Evolutionary conservation across 2,329 filamentous ascomycete species (phyloP).

Genomic region (Fusarium odoratissimum): DNA sequence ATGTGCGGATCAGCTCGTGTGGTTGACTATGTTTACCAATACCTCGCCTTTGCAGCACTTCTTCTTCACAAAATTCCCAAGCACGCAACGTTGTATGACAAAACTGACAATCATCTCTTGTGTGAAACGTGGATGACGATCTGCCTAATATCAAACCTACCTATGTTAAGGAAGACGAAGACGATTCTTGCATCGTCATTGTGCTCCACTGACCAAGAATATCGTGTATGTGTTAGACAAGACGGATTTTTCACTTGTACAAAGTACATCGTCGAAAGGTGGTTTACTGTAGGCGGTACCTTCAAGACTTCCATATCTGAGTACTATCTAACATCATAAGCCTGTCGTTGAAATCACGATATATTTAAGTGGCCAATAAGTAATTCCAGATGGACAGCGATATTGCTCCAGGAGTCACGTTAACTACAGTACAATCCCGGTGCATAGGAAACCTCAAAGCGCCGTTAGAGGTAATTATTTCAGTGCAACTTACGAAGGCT

Average conservation of each 20-base stretch:
- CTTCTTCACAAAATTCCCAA: neutral
- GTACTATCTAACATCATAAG: neutral
- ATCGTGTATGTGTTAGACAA: neutral
- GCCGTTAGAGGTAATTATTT: neutral
- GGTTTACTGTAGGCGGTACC: neutral
- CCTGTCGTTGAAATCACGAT: neutral
- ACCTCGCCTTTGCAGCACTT: neutral
- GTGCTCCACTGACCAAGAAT: neutral
- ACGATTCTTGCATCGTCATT: neutral
- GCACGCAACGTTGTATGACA: neutral
- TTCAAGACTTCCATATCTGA: neutral
- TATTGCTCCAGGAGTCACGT: neutral
- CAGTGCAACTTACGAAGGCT: neutral
- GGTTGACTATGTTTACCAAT: neutral
- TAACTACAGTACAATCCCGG: neutral
- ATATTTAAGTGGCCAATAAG: neutral
- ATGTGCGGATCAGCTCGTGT: conserved; percentile 1
- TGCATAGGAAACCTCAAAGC: neutral
- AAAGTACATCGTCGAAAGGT: neutral
- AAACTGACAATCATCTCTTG: neutral
- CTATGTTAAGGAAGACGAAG: neutral
- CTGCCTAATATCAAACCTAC: neutral
- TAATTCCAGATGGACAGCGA: neutral
- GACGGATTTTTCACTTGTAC: neutral
- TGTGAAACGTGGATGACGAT: conserved; percentile 2